Base-by-base conservation (phyloP, 768 basidiomycete genomes). In the Sporobolomyces roseus region DNA sequence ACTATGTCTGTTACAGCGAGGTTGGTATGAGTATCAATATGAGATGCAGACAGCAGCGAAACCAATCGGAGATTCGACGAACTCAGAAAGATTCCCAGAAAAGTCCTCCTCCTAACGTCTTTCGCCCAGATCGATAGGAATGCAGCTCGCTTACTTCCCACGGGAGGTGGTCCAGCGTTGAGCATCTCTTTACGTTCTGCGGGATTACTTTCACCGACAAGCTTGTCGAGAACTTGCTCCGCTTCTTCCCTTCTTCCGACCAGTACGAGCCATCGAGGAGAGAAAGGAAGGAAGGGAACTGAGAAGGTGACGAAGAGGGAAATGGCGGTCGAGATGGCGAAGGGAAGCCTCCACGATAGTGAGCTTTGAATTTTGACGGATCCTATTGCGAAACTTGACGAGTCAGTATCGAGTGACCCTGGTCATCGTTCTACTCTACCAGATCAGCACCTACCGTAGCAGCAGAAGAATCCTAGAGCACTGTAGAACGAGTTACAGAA, bases 311-410 rank as follows among this genome's bases (percentile, higher is more conserved):
- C 73, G 12, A 74, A 2, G 46, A 66, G 30, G n/a, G 64, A 32
- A 19, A 65, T 29, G 8, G 41, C 2, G 8, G 67, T 45, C 21
- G 56, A 61, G 27, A 63, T 25, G n/a, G 76, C 78, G 52, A 81
- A 77, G 0, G 81, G 81, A 13, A 80, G 72, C 0, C 81, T 77
- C 81, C 82, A 82, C 1, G 80, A 77, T 17, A 82, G 65, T 29
- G 75, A 77, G 32, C 68, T 74, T 1, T 61, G n/a, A 19, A 78
- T 55, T 29, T 74, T 74, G 50, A 80, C 78, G 27, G 77, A 78
- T 32, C 55, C 63, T 45, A n/a, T n/a, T n/a, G n/a, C n/a, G 53
- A 35, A n/a, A 43, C 59, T 35, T 27, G 27, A 21, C 3, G 2
- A 17, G 25, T 23, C 5, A 29, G 36, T 38, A 33, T 30, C 27